Evolutionary conservation across 1,284 basidiomycete genomes (phyloP).

Genomic region (Sanguinoderma infundibulare): DNA sequence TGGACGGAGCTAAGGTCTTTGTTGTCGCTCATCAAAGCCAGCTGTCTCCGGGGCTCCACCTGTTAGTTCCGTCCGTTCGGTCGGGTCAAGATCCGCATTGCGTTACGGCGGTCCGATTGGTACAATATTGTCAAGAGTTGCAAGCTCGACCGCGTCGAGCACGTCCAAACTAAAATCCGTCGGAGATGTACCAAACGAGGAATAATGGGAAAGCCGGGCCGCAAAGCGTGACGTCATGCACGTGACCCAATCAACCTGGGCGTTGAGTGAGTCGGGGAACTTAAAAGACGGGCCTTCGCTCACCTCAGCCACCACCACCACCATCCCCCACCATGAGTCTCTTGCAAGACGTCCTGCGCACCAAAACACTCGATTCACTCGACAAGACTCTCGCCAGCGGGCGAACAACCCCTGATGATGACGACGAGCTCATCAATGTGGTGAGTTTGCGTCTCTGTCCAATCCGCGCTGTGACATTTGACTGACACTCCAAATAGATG

Average conservation of each 20-base stretch:
- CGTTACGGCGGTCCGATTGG: too few species aligned
- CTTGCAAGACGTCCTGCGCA: conserved; percentile 73
- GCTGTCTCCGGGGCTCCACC: too few species aligned
- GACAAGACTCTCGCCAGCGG: conserved; percentile 44
- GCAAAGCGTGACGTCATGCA: conserved; percentile 25
- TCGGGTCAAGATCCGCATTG: too few species aligned
- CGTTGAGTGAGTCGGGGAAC: background rate
- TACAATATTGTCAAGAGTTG: too few species aligned
- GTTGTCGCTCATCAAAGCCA: too few species aligned
- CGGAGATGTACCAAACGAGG: background rate
- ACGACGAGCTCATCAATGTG: conserved; percentile 79
- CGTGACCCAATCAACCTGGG: conserved; percentile 9
- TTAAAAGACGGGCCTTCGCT: conserved; percentile 5
- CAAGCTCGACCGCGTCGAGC: too few species aligned
- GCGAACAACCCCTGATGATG: conserved; percentile 53
- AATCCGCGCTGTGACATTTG: background rate
- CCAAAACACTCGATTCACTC: conserved; percentile 52
- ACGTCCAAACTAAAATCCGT: too few species aligned
- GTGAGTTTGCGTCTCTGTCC: conserved; percentile 46
- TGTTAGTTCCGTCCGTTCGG: too few species aligned
- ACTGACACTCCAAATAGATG: conserved; percentile 45
- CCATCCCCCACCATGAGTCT: conserved; percentile 62
- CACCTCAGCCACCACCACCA: conserved; percentile 24
- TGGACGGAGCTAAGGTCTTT: too few species aligned
- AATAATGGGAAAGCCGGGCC: background rate